A percentile compares a stretch with the other conserved stretches of the same genome.
Evolutionary conservation across 2,329 filamentous ascomycete species (phyloP).

Genomic region (Ophiostoma australiae): DNA sequence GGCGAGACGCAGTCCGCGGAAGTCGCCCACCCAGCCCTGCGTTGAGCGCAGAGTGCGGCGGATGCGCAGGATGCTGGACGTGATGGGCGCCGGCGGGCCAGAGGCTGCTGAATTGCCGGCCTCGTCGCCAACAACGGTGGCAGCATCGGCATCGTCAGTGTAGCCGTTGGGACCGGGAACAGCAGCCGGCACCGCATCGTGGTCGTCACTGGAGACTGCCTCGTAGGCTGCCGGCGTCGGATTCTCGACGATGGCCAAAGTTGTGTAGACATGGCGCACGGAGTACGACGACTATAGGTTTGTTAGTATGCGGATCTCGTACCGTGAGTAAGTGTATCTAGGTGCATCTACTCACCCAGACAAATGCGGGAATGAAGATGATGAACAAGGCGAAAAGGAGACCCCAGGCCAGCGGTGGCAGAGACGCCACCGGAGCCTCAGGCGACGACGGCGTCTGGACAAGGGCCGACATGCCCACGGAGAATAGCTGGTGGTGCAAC

Average conservation of each 20-base stretch:
- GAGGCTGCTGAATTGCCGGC: slow-evolving; percentile 33
- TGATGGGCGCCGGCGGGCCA: slow-evolving; percentile 40
- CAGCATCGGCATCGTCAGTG: slow-evolving; percentile 34
- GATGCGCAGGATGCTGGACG: slow-evolving; percentile 48
- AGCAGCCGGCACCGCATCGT: slow-evolving; percentile 19
- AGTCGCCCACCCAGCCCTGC: slow-evolving; percentile 60
- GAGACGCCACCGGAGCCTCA: slow-evolving; percentile 19
- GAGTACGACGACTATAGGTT: slow-evolving; percentile 46
- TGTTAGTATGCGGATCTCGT: background rate
- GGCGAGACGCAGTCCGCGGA: slow-evolving; percentile 61
- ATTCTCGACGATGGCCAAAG: slow-evolving; percentile 55
- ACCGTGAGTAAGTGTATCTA: no score
- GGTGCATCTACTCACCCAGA: slow-evolving; percentile 37
- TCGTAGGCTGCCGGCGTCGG: slow-evolving; percentile 53
- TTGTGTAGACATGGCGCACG: slow-evolving; percentile 46
- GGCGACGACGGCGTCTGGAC: slow-evolving; percentile 23
- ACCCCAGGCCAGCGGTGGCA: slow-evolving; percentile 36
- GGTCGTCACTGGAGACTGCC: slow-evolving; percentile 42
- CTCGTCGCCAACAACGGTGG: slow-evolving; percentile 32
- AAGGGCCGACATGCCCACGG: slow-evolving; percentile 23
- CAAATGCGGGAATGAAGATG: slow-evolving; percentile 42
- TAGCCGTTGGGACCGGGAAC: slow-evolving; percentile 28
- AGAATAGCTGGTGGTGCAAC: slow-evolving; percentile 18
- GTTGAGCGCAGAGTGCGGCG: slow-evolving; percentile 54
- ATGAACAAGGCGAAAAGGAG: slow-evolving; percentile 41